Conservation (phyloP, 371 early-diverging fungal species). For the Haplosporangium sp. region DNA sequence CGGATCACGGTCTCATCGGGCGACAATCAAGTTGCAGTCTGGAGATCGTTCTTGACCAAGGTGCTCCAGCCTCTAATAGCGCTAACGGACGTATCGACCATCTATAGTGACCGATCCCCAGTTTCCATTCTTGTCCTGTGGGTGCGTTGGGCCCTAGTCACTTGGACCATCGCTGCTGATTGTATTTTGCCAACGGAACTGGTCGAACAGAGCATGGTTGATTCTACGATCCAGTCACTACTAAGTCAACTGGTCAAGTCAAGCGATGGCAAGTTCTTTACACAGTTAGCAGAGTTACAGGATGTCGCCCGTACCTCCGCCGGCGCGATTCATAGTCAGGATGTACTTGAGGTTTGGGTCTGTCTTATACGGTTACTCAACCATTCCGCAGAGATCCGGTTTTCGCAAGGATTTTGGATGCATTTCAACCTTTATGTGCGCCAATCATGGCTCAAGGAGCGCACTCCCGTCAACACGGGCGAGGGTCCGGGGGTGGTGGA, state of each 20-base stretch:
- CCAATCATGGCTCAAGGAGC: conserved; percentile 5
- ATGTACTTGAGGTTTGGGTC: conserved; percentile 38
- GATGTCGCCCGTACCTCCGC: neutral
- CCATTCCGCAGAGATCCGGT: neutral
- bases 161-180: conserved; percentile 17
- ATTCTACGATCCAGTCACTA: neutral
- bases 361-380: conserved; percentile 31
- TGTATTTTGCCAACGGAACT: neutral
- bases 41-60: conserved; percentile 8
- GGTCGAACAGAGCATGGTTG: neutral
- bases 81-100: conserved; percentile 1
- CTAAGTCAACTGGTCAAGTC: conserved; percentile 10
- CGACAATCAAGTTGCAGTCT: neutral
- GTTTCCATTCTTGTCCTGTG: conserved; percentile 4
- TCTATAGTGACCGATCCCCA: neutral
- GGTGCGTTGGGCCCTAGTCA: conserved; percentile 23
- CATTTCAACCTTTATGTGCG: conserved; percentile 25
- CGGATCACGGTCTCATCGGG: neutral
- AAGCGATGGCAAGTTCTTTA: conserved; percentile 5
- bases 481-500: neutral
- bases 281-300: conserved; percentile 1
- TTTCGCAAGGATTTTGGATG: conserved; percentile 21
- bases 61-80: conserved; percentile 3
- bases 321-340: conserved; percentile 16
- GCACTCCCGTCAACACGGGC: neutral